Evolutionary conservation across 345 rosid species (phyloP).

Genomic region (Hibiscus syriacus): DNA sequence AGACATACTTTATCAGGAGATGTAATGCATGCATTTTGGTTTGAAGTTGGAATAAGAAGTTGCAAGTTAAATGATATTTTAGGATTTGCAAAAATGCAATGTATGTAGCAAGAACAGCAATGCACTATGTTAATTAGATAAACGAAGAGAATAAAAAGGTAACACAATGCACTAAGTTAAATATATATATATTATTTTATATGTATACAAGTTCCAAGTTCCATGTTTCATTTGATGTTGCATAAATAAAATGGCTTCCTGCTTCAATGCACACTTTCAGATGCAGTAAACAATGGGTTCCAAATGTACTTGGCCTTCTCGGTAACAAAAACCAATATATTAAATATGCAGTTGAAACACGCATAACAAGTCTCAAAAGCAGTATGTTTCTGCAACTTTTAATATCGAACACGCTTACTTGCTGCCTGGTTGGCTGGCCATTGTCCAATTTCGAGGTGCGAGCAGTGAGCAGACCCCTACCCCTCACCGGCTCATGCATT

Average conservation of each 20-base stretch:
- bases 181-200: no score
- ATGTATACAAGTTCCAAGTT: background rate
- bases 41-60: no score
- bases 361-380: conserved; percentile 2
- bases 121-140: no score
- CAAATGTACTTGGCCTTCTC: background rate
- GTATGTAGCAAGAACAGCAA: no score
- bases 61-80: no score
- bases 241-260: background rate
- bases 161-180: no score
- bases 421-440: background rate
- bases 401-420: background rate
- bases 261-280: conserved; percentile 2
- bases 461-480: background rate
- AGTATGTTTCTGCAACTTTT: conserved; percentile 16
- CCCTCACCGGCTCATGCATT: background rate
- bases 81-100: no score
- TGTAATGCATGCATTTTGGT: no score
- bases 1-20: no score
- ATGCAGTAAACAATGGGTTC: background rate
- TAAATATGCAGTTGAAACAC: conserved; percentile 13
- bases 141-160: no score
- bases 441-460: background rate
- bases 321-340: background rate
- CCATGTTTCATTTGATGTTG: background rate